Evolutionary conservation across 73 alveolate genomes (phyloP), one percentile per base, ranked within the genome.

Genomic region (Stentor coeruleus): DNA sequence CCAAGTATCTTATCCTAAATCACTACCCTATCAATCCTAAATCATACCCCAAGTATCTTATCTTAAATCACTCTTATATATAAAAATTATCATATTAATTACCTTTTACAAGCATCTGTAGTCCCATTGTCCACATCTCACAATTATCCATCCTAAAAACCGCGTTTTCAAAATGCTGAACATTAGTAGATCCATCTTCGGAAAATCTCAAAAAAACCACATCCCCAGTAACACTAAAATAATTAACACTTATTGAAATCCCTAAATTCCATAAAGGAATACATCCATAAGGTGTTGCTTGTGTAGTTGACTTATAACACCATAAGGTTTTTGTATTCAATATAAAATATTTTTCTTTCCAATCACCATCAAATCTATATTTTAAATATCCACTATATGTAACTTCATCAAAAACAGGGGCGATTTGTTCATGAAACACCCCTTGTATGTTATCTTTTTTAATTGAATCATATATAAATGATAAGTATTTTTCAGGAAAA

Each of bases 401-500:
- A 20, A 20, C 6, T 49, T 49, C 20, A 20, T 6, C 28, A 49
- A 49, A 49, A 49, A 20, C 28, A 6, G 6, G 6, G 6, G 66
- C 6, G 20, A 20, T 31, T 66, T 20, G 79, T 1, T 20, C 39
- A 28, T 20, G n/a, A 66, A 66, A 33, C 2, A 14, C 33, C 39
- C 40, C 37, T 15, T 40, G n/a, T 26, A 66, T 20, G 14, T 37
- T 26, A 28, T 66, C 42, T 33, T 31, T 66, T 66, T 66, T 0
- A 20, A 66, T 40, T 40, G n/a, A 37, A 26, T 66, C 42, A 33
- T 26, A 66, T 20, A 66, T 40, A 37, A 37, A 66, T 20, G 79
- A 20, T 2, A 66, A 33, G 79, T 20, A 66, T 66, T 66, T 66
- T 66, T 66, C 39, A 66, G 79, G 39, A 33, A 66, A 66, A 33